Evolutionary conservation across 257 asterid genomes (phyloP).

Genomic region (Solanum ahanhuiri): DNA sequence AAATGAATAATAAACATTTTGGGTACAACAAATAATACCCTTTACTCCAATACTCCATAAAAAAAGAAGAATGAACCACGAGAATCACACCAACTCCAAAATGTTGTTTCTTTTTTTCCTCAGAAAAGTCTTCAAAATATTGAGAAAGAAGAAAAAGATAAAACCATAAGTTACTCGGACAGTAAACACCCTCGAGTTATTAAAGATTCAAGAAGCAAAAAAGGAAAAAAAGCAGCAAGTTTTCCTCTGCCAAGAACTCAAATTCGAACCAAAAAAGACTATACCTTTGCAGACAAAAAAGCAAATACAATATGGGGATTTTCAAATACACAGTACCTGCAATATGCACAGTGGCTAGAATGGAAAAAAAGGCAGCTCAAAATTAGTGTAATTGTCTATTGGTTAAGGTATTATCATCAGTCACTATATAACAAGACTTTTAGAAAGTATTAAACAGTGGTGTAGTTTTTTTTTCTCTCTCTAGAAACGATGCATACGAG

Average conservation of each 20-base stretch:
- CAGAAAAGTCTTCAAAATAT: neutral
- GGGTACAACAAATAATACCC: neutral
- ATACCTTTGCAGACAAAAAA: neutral
- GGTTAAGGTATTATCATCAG: neutral
- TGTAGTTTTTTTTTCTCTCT: neutral
- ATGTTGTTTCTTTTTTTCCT: neutral
- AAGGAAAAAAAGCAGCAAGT: neutral
- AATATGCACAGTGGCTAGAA: neutral
- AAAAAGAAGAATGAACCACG: neutral
- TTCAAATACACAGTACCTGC: neutral
- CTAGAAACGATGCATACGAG: neutral
- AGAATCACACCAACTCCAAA: conserved; percentile 5
- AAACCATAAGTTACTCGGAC: too few species aligned
- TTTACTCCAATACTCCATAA: neutral
- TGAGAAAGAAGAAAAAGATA: too few species aligned
- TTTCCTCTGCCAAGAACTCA: neutral
- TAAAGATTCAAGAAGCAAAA: too few species aligned
- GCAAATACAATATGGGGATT: neutral
- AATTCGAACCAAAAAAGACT: neutral
- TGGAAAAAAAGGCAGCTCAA: neutral
- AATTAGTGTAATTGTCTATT: neutral
- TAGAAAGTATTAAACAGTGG: neutral
- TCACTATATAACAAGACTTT: neutral
- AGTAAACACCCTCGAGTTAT: too few species aligned
- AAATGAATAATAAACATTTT: neutral